Base-by-base conservation (phyloP, 2,329 filamentous ascomycete species). In the Penicillium sp. region DNA sequence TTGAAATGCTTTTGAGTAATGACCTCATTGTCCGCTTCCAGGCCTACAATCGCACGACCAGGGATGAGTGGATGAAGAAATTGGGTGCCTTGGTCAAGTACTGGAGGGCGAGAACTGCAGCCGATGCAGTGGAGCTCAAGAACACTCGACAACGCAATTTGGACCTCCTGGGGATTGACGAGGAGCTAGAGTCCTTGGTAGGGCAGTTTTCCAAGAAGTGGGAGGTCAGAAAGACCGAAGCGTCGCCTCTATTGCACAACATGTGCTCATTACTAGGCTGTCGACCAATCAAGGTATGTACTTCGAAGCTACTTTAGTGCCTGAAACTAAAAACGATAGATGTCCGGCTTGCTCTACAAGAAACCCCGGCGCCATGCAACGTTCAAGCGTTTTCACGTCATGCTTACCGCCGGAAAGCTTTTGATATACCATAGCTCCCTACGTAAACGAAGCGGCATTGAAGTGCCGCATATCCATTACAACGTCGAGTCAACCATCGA, bases 161-260 rank as follows among this genome's bases (percentile, higher is more conserved):
- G 35, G 78, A 83, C 47, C 76, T 82, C 6, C 79, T 90, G 55
- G 83, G 85, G 54, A 88, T 90, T 60, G 87, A 90, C 69, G 88
- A 90, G 70, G 85, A 87, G 66, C 81, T 84, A 66, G 88, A 90
- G 73, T 87, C 88, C 0, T 76, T 84, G 48, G 75, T 90, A n/a
- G 88, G 88, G 9, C 87, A 89, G 69, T 90, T 87, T 69, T 87
- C 87, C 0, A 79, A 82, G 66, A 90, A 90, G 69, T 90, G 88
- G 88, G 88, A 90, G 71, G 87, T 90, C 23, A 85, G 81, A 17
- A 83, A 87, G 65, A 85, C 86, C 1, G 84, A 84, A 66, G 86
- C 88, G n/a, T 88, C 84, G 1, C 84, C 88, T 1, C 77, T 85
- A 45, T 75, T 90, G n/a, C 90, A 89, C 78, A 88, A 90, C 71